Base-by-base conservation (phyloP, 208 protist genomes). In the Crithidia thermophila region DNA sequence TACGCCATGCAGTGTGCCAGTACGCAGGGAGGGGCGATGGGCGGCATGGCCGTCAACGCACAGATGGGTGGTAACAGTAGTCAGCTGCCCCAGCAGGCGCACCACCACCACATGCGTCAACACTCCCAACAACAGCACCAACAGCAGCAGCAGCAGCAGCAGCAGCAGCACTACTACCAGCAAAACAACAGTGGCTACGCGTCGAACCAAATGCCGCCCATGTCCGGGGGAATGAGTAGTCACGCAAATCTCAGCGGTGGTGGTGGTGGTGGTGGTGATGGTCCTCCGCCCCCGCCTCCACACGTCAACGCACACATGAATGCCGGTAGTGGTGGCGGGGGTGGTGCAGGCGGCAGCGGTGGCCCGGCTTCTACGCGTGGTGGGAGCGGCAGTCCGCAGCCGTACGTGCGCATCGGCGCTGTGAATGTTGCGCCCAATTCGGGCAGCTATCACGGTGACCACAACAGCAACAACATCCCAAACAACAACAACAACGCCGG, bases 1-100 rank as follows among this genome's bases (percentile, higher is more conserved):
- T 73, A 73, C 28, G 50, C 49, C 21, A 47, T 60, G 37, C 67
- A 61, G 47, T 27, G 0, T 42, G 18, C n/a, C n/a, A n/a, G n/a
- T n/a, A n/a, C n/a, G n/a, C n/a, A n/a, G n/a, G n/a, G n/a, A n/a
- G n/a, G n/a, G n/a, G n/a, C n/a, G n/a, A n/a, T n/a, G n/a, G n/a
- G n/a, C n/a, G n/a, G n/a, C n/a, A n/a, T n/a, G n/a, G n/a, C n/a
- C n/a, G n/a, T n/a, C n/a, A n/a, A n/a, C n/a, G n/a, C n/a, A n/a
- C 34, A 57, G 30, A 25, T 30, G 52, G 50, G 27, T 37, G 30
- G 53, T 47, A 53, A 60, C 53, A 53, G 34, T 34, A 45, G 37
- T 28, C 64, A 21, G 8, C 30, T 11, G 18, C 31, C 55, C 33
- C 40, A 42, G 42, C 42, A 16, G 21, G n/a, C n/a, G n/a, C n/a